A percentile compares a stretch with the other conserved stretches of the same genome.
These are phyloP conservation scores for Boletus barrowsii DNA, from an alignment of 768 basidiomycete species.

Conservation along the genomic window DNA sequence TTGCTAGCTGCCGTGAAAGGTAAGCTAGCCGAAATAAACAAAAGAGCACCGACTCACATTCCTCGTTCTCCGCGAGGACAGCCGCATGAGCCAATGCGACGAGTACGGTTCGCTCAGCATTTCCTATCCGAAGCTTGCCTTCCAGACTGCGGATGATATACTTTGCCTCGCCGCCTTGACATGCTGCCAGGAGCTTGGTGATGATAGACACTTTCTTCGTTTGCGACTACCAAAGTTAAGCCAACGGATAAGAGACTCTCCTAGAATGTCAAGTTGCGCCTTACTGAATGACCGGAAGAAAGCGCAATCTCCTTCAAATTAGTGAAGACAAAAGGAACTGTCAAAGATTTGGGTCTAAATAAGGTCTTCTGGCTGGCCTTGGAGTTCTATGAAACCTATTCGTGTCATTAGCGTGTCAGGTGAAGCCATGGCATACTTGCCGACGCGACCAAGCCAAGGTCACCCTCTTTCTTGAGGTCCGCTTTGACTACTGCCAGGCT, in stretches of 20 bases:
- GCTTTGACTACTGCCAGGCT: conserved; percentile 78
- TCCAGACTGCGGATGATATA: conserved; percentile 94
- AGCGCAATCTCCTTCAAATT: conserved; percentile 88
- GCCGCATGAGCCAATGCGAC: conserved; percentile 91
- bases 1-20: conserved; percentile 51
- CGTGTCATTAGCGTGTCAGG: not conserved
- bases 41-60: conserved; percentile 32
- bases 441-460: conserved; percentile 96
- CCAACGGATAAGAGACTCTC: not conserved
- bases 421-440: conserved; percentile 37
- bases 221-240: conserved; percentile 64
- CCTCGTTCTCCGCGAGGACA: conserved; percentile 76
- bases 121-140: conserved; percentile 95
- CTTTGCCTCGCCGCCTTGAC: conserved; percentile 90
- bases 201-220: conserved; percentile 93
- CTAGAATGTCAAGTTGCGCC: conserved; percentile 14
- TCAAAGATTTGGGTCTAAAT: conserved; percentile 91
- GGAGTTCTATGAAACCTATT: conserved; percentile 61
- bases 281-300: conserved; percentile 77
- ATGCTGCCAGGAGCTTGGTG: conserved; percentile 89
- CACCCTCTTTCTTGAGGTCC: conserved; percentile 92
- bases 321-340: conserved; percentile 86
- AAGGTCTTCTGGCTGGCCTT: conserved; percentile 91
- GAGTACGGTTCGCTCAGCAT: conserved; percentile 94
- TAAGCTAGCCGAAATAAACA: not conserved